A percentile compares a stretch with the other conserved stretches of the same genome.
Conservation (phyloP, 345 rosid genomes). For the Bruguiera sexangula region DNA sequence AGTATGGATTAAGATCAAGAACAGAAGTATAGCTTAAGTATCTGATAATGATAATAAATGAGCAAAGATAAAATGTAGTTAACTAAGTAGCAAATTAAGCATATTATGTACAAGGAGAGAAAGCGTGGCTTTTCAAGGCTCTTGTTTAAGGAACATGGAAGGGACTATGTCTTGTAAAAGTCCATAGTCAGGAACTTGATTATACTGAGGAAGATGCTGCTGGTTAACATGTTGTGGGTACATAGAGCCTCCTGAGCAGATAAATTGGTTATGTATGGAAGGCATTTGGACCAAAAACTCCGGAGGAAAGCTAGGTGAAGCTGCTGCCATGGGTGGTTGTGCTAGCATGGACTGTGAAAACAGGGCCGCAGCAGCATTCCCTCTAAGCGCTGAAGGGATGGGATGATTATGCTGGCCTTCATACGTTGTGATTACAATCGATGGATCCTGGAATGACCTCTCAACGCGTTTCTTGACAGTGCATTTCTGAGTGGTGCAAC, state of each 20-base stretch:
- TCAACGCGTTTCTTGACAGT: conserved; percentile 31
- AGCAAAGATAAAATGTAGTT: conserved; percentile 1
- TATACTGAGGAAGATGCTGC: conserved; percentile 23
- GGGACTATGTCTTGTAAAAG: conserved; percentile 81
- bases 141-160: conserved; percentile 59
- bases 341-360: conserved; percentile 25
- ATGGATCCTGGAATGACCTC: conserved; percentile 31
- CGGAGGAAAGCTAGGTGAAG: conserved; percentile 37
- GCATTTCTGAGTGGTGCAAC: conserved; percentile 38
- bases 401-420: conserved; percentile 36
- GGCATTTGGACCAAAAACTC: conserved; percentile 33
- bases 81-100: background rate
- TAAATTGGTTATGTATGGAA: conserved; percentile 7
- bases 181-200: conserved; percentile 59
- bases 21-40: too few species aligned
- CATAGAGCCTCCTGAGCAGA: conserved; percentile 25
- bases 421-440: conserved; percentile 30
- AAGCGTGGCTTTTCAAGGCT: conserved; percentile 35
- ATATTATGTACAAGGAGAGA: conserved; percentile 11
- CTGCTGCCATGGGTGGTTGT: conserved; percentile 23
- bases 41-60: background rate
- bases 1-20: too few species aligned
- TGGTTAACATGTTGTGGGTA: conserved; percentile 34
- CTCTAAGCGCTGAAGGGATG: conserved; percentile 25
- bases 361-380: conserved; percentile 32